These are phyloP conservation scores for Ustilago xerochloae DNA, from an alignment of 1,284 basidiomycete species.

Conservation along the genomic window DNA sequence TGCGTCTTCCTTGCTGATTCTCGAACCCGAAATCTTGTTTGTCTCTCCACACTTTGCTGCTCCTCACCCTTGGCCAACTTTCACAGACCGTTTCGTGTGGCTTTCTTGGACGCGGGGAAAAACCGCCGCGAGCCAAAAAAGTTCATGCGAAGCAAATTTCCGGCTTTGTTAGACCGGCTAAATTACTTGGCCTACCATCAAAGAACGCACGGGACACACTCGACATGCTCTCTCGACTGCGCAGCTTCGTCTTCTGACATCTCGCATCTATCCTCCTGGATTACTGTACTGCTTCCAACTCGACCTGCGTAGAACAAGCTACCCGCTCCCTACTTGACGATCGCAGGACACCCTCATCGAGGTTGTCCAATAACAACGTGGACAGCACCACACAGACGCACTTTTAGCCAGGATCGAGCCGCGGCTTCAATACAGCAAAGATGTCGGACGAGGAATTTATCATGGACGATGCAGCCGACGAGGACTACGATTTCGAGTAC, in stretches of 20 bases:
- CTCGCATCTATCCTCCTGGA: not conserved
- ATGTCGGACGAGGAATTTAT: constrained; percentile 61
- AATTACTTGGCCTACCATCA: not conserved
- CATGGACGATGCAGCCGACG: constrained; percentile 67
- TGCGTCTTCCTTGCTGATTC: not conserved
- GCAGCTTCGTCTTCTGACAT: not conserved
- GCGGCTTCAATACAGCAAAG: not conserved
- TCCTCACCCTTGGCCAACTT: not conserved
- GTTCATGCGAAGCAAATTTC: not conserved
- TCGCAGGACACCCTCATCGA: no score
- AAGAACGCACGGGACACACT: constrained; percentile 12
- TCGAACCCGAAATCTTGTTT: constrained; percentile 2
- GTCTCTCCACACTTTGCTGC: not conserved
- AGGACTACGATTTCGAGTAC: constrained; percentile 94
- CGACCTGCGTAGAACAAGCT: no score
- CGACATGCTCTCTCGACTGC: constrained; percentile 1
- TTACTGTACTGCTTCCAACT: not conserved
- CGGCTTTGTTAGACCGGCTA: no score
- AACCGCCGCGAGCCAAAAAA: not conserved
- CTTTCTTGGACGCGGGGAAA: constrained; percentile 1
- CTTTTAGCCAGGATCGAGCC: no score
- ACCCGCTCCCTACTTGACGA: not conserved
- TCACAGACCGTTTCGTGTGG: not conserved
- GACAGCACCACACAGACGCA: no score
- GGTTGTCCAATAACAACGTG: no score